Conservation (phyloP, 2,329 filamentous ascomycete genomes). For the Exserohilum rostratum region DNA sequence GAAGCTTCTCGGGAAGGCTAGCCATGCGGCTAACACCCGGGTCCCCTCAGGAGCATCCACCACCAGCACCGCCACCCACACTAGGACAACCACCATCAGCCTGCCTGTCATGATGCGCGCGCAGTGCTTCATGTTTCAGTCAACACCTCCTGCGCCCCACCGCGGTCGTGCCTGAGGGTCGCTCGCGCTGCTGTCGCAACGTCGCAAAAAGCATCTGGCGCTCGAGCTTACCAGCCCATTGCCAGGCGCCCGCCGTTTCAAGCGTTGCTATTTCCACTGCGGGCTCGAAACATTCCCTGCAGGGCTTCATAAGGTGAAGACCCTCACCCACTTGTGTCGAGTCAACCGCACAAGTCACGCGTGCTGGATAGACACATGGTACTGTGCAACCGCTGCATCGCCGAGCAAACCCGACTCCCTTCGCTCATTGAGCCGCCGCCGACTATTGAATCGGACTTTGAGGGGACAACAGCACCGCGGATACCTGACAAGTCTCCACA, state of each 20-base stretch:
- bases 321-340: neutral
- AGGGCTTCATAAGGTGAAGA: constrained; percentile 1
- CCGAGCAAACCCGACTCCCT: constrained; percentile 1
- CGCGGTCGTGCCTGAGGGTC: neutral
- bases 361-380: constrained; percentile 12
- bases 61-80: constrained; percentile 16
- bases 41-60: constrained; percentile 15
- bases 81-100: neutral
- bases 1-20: constrained; percentile 3
- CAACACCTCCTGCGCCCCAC: neutral
- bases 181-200: neutral
- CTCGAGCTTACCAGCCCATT: constrained; percentile 1
- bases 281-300: constrained; percentile 2
- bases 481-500: neutral
- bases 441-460: neutral
- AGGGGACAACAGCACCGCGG: neutral
- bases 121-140: neutral
- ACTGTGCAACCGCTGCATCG: constrained; percentile 12
- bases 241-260: constrained; percentile 11
- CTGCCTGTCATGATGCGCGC: neutral
- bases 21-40: constrained; percentile 7
- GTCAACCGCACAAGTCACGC: neutral
- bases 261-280: constrained; percentile 8
- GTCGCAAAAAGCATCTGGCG: neutral
- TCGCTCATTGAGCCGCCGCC: neutral